Evolutionary conservation across 2,329 filamentous ascomycete genomes (phyloP), one percentile per base, ranked within the genome.

Genomic region (Mycogone perniciosa): DNA sequence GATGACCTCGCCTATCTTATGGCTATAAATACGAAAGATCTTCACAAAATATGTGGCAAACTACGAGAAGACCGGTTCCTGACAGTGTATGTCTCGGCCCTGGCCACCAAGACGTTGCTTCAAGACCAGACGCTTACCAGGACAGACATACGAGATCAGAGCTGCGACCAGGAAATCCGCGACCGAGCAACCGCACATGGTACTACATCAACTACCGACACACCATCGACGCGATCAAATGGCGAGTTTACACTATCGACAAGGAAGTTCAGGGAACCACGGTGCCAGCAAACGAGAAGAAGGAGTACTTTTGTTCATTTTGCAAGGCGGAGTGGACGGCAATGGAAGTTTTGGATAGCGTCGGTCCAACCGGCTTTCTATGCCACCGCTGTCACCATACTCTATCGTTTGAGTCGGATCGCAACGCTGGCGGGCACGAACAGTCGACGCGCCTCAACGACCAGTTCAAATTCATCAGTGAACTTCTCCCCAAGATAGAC

Each of bases 151-250:
- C 67, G 13, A 61, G 89, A 54, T 81, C 84, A 45, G 90, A 96
- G 66, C 74, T 87, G 50, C 84, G 85, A 58, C 87, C 91, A 63
- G 89, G 88, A 46, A 88, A 90, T 53, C 85, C 87, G 52, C 85
- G 90, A 47, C 86, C 89, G 5, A 85, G 87, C 58, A 90, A 86
- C 64, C 82, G 89, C 61, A 95, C 92, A 56, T 99, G 96, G 77
- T 99, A 95, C 73, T 99, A 89, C 70, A 92, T 99, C 66, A 91
- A 96, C 66, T 95, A 95, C 63, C 89, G 93, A 53, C 87, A 89
- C 52, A 89, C 92, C 34, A 89, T 99, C 63, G 93, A 99, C 70
- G 89, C 89, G 44, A 95, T 96, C 71, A 99, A 99, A 69, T 99
- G 88, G 80, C 86, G 89, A 56, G 84, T 96, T 46, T 91, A 92